Conservation (phyloP, 1,139 yeast genomes). For the Debaryomyces psychrophilus region DNA sequence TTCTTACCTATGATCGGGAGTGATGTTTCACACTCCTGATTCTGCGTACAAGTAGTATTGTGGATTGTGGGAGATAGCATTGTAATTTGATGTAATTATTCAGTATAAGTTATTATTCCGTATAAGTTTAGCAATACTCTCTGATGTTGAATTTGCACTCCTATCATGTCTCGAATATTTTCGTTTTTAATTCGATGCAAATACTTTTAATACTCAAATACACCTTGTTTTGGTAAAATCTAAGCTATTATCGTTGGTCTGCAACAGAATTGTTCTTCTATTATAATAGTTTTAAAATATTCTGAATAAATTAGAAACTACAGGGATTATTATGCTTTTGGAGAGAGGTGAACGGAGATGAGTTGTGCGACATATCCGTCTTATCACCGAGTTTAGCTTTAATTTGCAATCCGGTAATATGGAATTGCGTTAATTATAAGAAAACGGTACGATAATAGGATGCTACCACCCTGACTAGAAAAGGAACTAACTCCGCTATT, state of each 20-base stretch:
- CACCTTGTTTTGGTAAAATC: background rate
- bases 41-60: background rate
- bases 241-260: no score
- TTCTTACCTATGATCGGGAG: slow-evolving; percentile 14
- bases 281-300: background rate
- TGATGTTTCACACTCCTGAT: background rate
- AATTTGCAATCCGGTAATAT: background rate
- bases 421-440: background rate
- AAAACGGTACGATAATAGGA: background rate
- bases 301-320: background rate
- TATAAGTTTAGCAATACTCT: background rate
- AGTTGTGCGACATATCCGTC: slow-evolving; percentile 2
- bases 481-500: background rate
- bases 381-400: background rate
- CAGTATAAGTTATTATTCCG: no score
- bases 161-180: background rate
- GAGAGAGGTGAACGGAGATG: background rate
- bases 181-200: background rate
- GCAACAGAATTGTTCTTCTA: no score
- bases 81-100: background rate
- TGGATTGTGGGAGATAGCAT: background rate
- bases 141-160: background rate
- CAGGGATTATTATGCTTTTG: background rate
- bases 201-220: background rate
- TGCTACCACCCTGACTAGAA: background rate